Base-by-base conservation (phyloP, 768 basidiomycete genomes). In the Collybia sp. region DNA sequence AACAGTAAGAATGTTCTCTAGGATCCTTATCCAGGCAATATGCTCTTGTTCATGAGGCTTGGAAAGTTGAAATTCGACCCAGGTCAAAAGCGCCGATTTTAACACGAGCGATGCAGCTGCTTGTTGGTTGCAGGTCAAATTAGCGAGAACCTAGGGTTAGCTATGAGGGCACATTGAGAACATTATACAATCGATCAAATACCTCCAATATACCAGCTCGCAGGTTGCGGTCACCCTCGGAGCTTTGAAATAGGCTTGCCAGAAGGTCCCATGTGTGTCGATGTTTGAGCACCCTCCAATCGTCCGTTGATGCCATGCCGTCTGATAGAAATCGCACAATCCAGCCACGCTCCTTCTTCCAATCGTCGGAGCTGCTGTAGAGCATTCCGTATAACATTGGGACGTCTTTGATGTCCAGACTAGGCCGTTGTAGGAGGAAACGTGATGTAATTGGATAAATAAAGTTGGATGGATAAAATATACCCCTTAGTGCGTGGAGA, bases 341-440 rank as follows among this genome's bases (percentile, higher is more conserved):
- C 93, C 93, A 97, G 1, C 73, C 74, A n/a, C 91, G 73, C 56
- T 95, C 92, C 62, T 82, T 86, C 66, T 82, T 86, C 86, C 89
- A 93, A 12, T 85, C 83, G 34, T 88, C 85, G 16, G 73, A 75
- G 47, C 70, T 77, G 54, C 87, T 90, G 60, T 92, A 96, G 3
- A 97, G 70, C 82, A 95, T 85, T 10, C 72, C 72, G 57, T 90
- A 97, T 4, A 99, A 66, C 83, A 97, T 83, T 0, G 95, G 95
- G 0, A 97, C 89, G 57, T 97, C 94, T 1, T 67, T 69, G 1
- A 69, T 67, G 56, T 97, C 94, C 6, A 97, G 67, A 45, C 82
- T 76, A 0, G 92, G 85, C 1, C 95, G 81, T 63, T 96, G 93
- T 0, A 98, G 76, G 5, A 98, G 77, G 73, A 96, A 97, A 4